Base-by-base conservation (phyloP, 331 rosid genomes). In the Acacia pycnantha region DNA sequence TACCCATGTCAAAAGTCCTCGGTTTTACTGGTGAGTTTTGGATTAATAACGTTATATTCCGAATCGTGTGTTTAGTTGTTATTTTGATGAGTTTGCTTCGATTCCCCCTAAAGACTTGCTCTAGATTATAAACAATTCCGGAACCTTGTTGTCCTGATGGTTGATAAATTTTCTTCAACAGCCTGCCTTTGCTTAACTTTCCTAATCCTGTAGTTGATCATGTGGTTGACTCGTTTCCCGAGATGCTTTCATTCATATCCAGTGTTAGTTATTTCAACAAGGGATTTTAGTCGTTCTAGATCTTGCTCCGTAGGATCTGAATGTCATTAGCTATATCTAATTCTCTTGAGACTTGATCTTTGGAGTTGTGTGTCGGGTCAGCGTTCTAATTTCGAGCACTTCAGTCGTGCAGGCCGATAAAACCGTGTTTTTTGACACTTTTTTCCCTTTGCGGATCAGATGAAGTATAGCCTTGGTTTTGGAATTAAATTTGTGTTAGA, bases 1-100 rank as follows among this genome's bases (percentile, higher is more conserved):
- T 31, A 77, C 87, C 85, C 86, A 96, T 96, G 99, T 91, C 98
- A 59, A 75, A 93, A 86, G 90, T 96, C 83, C 86, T 92, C 61
- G 91, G 88, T 83, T 93, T 93, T 86, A 72, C 91, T 11, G 98
- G 99, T 96, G 84, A 88, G 90, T 14, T 74, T 58, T 37, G 29
- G 37, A 44, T 81, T 50, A 2, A 6, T 70, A 5, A 0, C 22
- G 80, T 4, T 41, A 22, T 65, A 14, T 9, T 27, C 19, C 1
- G 37, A 74, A 82, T 82, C 61, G 15, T 15, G 59, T 37, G 73
- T 71, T 46, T 78, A 24, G 56, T 11, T 8, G 65, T 54, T 82
- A 19, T 83, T 1, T 54, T 8, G 70, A 47, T 27, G 81, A 82
- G 73, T 70, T 70, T 82, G 78, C 33, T 74, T 51, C 71, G 9